A percentile compares a stretch with the other conserved stretches of the same genome.
These are phyloP conservation scores for Ogataea pini DNA, from an alignment of 805 yeast genomes.

Conservation along the genomic window DNA sequence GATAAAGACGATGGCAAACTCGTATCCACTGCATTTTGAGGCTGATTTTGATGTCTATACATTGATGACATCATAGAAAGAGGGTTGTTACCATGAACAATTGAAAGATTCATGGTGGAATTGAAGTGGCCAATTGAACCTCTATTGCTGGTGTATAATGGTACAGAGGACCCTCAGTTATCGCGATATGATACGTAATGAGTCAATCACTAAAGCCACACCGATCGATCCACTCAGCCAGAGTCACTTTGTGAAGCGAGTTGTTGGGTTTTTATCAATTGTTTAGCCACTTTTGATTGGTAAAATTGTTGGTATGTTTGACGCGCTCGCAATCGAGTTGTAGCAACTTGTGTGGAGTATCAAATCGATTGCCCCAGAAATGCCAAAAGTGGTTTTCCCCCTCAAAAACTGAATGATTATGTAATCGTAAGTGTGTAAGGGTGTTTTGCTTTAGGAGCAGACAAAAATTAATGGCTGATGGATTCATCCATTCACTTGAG, in stretches of 20 bases:
- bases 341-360: conserved; percentile 10
- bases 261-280: neutral
- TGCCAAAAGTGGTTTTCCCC: neutral
- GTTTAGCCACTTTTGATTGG: neutral
- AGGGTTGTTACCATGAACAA: conserved; percentile 24
- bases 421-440: neutral
- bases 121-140: too few relatives aligned
- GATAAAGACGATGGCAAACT: conserved; percentile 26
- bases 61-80: conserved; percentile 32
- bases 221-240: neutral
- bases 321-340: conserved; percentile 1
- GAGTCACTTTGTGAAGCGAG: neutral
- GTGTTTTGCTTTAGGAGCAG: too few relatives aligned
- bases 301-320: neutral
- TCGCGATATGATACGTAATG: conserved; percentile 2
- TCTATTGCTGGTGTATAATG: too few relatives aligned
- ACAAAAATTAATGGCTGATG: too few relatives aligned
- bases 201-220: neutral
- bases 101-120: conserved; percentile 20
- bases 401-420: neutral
- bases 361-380: conserved; percentile 9
- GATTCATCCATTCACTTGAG: too few relatives aligned
- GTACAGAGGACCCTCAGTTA: neutral
- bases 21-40: conserved; percentile 13
- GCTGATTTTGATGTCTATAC: conserved; percentile 21